Evolutionary conservation across 371 early-diverging fungal species (phyloP), one percentile per base, ranked within the genome.

Genomic region (Haplosporangium sp.): DNA sequence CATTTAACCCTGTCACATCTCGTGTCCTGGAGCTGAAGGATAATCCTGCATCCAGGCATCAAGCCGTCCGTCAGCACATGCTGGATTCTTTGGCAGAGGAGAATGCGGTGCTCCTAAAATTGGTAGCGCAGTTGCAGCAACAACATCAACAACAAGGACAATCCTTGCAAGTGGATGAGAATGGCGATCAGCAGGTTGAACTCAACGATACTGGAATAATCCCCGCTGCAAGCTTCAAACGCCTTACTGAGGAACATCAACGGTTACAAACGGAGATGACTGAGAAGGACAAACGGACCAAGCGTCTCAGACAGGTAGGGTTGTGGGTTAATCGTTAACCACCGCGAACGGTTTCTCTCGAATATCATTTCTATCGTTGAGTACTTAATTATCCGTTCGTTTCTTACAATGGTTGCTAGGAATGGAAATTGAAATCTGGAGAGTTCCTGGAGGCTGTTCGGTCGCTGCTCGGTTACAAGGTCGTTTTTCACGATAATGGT

Each of bases 391-490:
- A 50, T 46, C 6, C 37, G 36, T 50, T 18, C 12, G 20, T 29
- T 0, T 58, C 58, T 18, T 13, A 64, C 29, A 36, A 54, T 64
- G 84, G 85, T 84, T 85, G 16, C 18, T 50, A 50, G 50, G 50
- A 50, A 37, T 93, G 86, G 84, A 75, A 74, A 42, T 72, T 70
- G 8, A 91, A 93, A 73, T 87, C 87, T 0, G 81, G 86, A 45
- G 93, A 93, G 67, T 89, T 88, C 59, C 80, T 86, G 47, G 91
- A 94, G 53, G 90, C 87, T 1, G 89, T 94, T 0, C 85, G 87
- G 23, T 81, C 82, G 4, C 66, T 95, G 1, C 83, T 95, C 38
- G 95, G 96, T 0, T 96, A 93, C 76, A 88, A 89, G 37, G 68
- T 95, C 13, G 90, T 89, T 40, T 89, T 94, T 69, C 80, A 90